Percentiles rank a stretch among this genome's conserved stretches.
Conservation (phyloP, 768 basidiomycete genomes). For the Suillus variegatus region DNA sequence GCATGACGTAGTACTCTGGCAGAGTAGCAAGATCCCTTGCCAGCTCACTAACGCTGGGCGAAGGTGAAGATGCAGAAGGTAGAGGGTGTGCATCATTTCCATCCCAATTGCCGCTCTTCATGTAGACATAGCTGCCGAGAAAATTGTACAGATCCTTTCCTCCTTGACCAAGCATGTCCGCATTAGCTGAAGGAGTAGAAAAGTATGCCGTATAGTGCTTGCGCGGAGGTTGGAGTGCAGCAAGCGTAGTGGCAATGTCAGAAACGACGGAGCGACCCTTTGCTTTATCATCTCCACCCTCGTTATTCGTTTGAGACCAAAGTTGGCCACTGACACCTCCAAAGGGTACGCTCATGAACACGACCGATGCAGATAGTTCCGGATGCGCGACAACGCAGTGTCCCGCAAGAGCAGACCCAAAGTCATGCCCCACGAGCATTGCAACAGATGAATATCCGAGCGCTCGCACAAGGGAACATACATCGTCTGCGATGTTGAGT, state of each 20-base stretch:
- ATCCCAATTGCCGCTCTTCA: conserved; percentile 58
- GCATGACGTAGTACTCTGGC: conserved; percentile 67
- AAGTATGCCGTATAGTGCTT: conserved; percentile 62
- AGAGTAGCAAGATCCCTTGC: conserved; percentile 40
- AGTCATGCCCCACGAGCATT: conserved; percentile 63
- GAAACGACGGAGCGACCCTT: conserved; percentile 19
- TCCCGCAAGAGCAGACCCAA: conserved; percentile 55
- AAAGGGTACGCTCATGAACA: conserved; percentile 64
- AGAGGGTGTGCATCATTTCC: conserved; percentile 44
- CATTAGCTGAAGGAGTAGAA: conserved; percentile 46
- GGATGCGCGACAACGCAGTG: conserved; percentile 55
- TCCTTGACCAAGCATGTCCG: conserved; percentile 37
- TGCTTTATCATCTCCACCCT: conserved; percentile 16
- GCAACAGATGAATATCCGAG: conserved; percentile 49
- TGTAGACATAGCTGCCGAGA: conserved; percentile 37
- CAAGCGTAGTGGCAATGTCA: conserved; percentile 29
- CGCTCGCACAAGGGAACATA: conserved; percentile 50
- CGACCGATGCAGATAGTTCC: conserved; percentile 54
- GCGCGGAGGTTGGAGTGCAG: conserved; percentile 46
- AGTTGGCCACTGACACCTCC: conserved; percentile 39
- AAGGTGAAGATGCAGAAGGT: conserved; percentile 24
- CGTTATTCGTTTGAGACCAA: conserved; percentile 5
- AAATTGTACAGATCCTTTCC: conserved; percentile 24
- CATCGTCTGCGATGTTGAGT: conserved; percentile 52
- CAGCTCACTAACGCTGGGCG: conserved; percentile 23